A percentile compares a stretch with the other conserved stretches of the same genome.
Conservation (phyloP, 441 rosid species). For the Adansonia grandidieri region DNA sequence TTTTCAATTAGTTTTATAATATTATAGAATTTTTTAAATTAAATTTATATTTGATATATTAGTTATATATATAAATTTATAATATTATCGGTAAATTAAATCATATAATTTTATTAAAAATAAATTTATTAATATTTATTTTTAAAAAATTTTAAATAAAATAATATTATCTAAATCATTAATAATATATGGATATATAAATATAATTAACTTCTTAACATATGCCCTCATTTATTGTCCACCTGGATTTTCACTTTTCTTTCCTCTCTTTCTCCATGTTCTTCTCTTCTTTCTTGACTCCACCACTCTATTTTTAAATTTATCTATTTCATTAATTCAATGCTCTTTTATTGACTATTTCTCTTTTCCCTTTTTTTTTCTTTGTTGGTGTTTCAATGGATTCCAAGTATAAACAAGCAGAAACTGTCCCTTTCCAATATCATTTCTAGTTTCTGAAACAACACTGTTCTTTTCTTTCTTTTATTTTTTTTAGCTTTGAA, state of each 20-base stretch:
- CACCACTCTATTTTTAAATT: slow-evolving; percentile 26
- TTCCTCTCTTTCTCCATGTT: slow-evolving; percentile 33
- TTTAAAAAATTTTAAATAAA: no score
- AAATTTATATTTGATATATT: not conserved
- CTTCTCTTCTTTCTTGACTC: slow-evolving; percentile 33
- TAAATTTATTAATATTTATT: no score
- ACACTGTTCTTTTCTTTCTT: not conserved
- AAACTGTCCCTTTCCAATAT: not conserved
- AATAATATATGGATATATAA: no score
- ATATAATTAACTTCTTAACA: no score
- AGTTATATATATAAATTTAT: no score
- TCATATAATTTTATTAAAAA: no score
- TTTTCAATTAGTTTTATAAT: slow-evolving; percentile 21
- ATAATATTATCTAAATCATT: no score
- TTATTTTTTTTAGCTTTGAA: not conserved
- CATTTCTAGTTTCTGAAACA: not conserved
- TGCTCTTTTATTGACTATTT: not conserved
- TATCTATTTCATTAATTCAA: not conserved
- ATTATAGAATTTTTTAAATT: slow-evolving; percentile 24
- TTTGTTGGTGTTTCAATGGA: slow-evolving; percentile 7
- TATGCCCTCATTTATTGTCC: slow-evolving; percentile 32
- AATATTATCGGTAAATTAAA: no score
- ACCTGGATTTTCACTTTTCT: slow-evolving; percentile 34
- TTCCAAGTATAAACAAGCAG: not conserved
- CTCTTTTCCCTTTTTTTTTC: not conserved